Evolutionary conservation across 768 basidiomycete species (phyloP).

Genomic region (Leccinum fibrillosum): DNA sequence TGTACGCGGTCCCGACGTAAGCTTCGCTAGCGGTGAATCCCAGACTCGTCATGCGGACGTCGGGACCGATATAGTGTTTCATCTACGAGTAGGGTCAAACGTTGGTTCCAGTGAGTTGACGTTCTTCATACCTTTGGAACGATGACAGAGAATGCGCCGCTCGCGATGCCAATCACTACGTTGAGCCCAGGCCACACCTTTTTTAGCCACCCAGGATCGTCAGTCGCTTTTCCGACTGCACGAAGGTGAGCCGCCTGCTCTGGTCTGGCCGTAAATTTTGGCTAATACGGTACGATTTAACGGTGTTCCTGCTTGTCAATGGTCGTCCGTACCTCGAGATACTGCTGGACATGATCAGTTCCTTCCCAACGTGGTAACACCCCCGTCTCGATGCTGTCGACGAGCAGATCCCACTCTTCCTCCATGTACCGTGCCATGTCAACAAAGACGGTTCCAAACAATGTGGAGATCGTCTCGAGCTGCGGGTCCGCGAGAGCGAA

Average conservation of each 20-base stretch:
- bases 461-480: conserved; percentile 15
- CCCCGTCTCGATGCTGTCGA: conserved; percentile 15
- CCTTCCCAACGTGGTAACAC: conserved; percentile 19
- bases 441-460: conserved; percentile 18
- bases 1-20: conserved; percentile 15
- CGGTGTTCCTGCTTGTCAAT: neutral
- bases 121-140: conserved; percentile 12
- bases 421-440: conserved; percentile 23
- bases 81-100: conserved; percentile 4
- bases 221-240: conserved; percentile 9
- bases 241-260: conserved; percentile 16
- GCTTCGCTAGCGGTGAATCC: conserved; percentile 18
- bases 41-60: conserved; percentile 13
- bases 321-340: conserved; percentile 11
- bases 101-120: neutral
- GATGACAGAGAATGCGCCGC: conserved; percentile 13
- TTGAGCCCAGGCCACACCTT: conserved; percentile 12
- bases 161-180: conserved; percentile 16
- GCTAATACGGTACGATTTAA: conserved; percentile 1
- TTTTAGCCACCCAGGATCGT: conserved; percentile 17
- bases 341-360: conserved; percentile 10
- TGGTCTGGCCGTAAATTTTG: conserved; percentile 9
- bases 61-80: conserved; percentile 11
- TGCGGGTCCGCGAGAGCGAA: conserved; percentile 19
- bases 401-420: conserved; percentile 18